Conservation (phyloP, 1,284 basidiomycete species). For the Leccinum fallax region DNA sequence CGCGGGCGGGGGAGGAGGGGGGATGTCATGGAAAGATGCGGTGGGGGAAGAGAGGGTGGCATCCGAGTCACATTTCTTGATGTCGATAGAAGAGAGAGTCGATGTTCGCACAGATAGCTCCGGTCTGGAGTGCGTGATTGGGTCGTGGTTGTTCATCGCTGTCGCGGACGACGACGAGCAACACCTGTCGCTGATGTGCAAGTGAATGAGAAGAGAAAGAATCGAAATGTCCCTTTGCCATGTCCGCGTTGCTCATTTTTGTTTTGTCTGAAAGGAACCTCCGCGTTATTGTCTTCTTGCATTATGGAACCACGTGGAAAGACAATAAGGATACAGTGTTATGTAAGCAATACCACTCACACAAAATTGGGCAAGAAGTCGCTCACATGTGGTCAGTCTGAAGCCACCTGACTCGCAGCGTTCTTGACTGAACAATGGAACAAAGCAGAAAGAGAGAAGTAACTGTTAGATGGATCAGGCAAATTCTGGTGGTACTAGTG, state of each 20-base stretch:
- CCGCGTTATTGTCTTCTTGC: conserved; percentile 24
- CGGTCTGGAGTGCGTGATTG: conserved; percentile 7
- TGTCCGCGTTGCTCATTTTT: conserved; percentile 22
- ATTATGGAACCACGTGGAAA: conserved; percentile 27
- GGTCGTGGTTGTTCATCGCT: conserved; percentile 37
- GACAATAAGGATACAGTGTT: conserved; percentile 29
- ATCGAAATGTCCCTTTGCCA: not conserved
- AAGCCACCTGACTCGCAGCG: not conserved
- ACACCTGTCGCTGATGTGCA: conserved; percentile 7
- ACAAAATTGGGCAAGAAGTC: not conserved
- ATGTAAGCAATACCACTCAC: conserved; percentile 15
- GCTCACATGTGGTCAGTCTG: not conserved
- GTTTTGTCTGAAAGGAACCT: conserved; percentile 15
- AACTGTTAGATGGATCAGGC: conserved; percentile 4
- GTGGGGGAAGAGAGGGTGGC: conserved; percentile 12
- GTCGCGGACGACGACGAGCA: conserved; percentile 34
- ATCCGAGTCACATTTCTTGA: conserved; percentile 17
- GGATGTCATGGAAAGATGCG: conserved; percentile 16
- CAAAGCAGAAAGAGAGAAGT: not conserved
- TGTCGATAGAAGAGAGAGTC: conserved; percentile 24
- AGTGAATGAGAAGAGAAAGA: not conserved
- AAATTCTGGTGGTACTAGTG: no score
- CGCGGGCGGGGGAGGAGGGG: conserved; percentile 12
- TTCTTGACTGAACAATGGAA: not conserved
- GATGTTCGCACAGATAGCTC: conserved; percentile 23